These are phyloP conservation scores for Trichomonas gallinae DNA, from an alignment of 208 protist genomes.

Conservation along the genomic window DNA sequence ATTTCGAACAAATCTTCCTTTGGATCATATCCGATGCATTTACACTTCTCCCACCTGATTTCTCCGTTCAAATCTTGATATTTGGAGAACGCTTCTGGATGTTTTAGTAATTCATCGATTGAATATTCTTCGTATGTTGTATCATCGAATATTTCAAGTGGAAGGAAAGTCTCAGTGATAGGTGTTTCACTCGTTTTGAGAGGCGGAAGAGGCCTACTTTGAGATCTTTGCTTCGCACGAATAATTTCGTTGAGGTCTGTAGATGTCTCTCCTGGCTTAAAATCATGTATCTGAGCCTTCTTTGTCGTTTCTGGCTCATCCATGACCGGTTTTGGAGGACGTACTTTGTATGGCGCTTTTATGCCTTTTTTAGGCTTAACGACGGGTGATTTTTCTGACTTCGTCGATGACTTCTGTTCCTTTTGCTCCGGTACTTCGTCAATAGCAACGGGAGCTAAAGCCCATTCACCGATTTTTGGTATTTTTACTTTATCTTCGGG, in stretches of 20 bases:
- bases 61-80: neutral
- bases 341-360: neutral
- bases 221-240: neutral
- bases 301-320: neutral
- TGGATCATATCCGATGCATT: neutral
- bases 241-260: neutral
- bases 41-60: neutral
- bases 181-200: neutral
- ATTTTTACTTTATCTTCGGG: conserved; percentile 8
- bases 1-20: neutral
- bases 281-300: neutral
- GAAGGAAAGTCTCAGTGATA: neutral
- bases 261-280: neutral
- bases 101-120: neutral
- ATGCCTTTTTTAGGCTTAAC: neutral
- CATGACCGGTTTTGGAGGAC: neutral
- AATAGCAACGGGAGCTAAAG: neutral
- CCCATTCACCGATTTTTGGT: conserved; percentile 14
- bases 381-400: neutral
- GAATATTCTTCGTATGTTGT: conserved; percentile 13
- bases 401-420: neutral
- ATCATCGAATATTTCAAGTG: conserved; percentile 17
- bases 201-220: neutral
- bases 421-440: neutral
- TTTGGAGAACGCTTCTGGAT: neutral